A percentile compares a stretch with the other conserved stretches of the same genome.
phyloP scores from a whole-genome alignment of 2,329 filamentous ascomycete species.

The Talaromyces sp. region DNA sequence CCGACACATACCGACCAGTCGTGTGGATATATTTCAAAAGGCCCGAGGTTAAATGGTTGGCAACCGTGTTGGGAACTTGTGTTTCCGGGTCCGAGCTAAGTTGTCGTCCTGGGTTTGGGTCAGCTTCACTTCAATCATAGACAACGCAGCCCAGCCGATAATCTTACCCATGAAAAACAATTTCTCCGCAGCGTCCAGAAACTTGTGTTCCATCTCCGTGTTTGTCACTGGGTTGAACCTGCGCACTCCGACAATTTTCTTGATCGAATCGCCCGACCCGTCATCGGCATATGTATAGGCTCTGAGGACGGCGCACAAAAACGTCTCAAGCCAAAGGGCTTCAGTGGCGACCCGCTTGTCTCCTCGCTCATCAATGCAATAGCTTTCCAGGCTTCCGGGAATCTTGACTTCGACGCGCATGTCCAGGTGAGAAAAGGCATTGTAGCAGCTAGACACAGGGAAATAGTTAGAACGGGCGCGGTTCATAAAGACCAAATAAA shows the following conservation, averaged over 20 bases:
- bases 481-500: not conserved
- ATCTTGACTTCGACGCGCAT: constrained; percentile 99
- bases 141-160: not conserved
- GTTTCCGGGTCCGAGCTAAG: constrained; percentile 94
- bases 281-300: constrained; percentile 97
- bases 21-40: constrained; percentile 92
- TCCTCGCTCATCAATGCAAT: constrained; percentile 93
- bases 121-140: not conserved
- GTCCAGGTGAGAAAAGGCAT: constrained; percentile 95
- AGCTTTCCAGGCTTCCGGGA: constrained; percentile 91
- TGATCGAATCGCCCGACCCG: constrained; percentile 87
- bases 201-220: constrained; percentile 96
- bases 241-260: constrained; percentile 94
- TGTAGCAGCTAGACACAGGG: constrained; percentile 66
- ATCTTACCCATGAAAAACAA: constrained; percentile 80
- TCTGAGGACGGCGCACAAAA: constrained; percentile 87
- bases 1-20: constrained; percentile 87
- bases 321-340: constrained; percentile 94
- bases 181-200: constrained; percentile 87
- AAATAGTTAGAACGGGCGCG: constrained; percentile 8
- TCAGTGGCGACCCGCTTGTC: constrained; percentile 92
- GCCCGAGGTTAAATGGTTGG: constrained; percentile 91
- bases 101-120: constrained; percentile 67
- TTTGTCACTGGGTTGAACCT: constrained; percentile 97
- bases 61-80: constrained; percentile 93